Percentiles rank a stretch among this genome's conserved stretches.
Conservation (phyloP, 768 basidiomycete species). For the Filobasidium floriforme region DNA sequence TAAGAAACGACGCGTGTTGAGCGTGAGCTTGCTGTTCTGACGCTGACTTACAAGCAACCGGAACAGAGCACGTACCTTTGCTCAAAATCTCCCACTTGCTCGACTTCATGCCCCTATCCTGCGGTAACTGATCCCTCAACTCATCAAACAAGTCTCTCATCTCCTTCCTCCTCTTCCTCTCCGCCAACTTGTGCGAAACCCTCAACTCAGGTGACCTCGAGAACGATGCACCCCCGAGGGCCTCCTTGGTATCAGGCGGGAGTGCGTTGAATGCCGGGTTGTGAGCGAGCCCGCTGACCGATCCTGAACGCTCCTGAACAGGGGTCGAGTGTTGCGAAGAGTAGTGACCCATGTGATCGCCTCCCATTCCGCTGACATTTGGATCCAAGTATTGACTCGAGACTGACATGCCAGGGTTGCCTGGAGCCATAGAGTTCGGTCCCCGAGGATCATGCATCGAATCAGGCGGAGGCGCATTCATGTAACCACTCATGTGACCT, state of each 20-base stretch:
- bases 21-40: neutral
- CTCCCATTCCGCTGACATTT: neutral
- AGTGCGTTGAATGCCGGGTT: conserved; percentile 9
- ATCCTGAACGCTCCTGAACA: conserved; percentile 3
- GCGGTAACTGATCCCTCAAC: conserved; percentile 81
- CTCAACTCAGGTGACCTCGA: conserved; percentile 90
- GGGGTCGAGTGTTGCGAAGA: conserved; percentile 7
- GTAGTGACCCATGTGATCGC: neutral
- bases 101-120: conserved; percentile 87
- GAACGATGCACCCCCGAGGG: conserved; percentile 49
- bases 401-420: conserved; percentile 9
- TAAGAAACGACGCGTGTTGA: conserved; percentile 37
- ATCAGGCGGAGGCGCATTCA: neutral
- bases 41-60: conserved; percentile 21
- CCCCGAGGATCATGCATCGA: conserved; percentile 4
- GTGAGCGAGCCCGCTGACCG: neutral
- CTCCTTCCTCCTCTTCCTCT: conserved; percentile 92
- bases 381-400: neutral
- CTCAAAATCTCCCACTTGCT: conserved; percentile 99
- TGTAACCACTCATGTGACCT: neutral
- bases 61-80: conserved; percentile 60
- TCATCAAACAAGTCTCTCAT: conserved; percentile 99
- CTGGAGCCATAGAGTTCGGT: conserved; percentile 6
- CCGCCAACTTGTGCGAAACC: conserved; percentile 93
- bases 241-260: conserved; percentile 19